Evolutionary conservation across 2,329 filamentous ascomycete species (phyloP), one percentile per base, ranked within the genome.

Genomic region (Fusarium ambrosium): DNA sequence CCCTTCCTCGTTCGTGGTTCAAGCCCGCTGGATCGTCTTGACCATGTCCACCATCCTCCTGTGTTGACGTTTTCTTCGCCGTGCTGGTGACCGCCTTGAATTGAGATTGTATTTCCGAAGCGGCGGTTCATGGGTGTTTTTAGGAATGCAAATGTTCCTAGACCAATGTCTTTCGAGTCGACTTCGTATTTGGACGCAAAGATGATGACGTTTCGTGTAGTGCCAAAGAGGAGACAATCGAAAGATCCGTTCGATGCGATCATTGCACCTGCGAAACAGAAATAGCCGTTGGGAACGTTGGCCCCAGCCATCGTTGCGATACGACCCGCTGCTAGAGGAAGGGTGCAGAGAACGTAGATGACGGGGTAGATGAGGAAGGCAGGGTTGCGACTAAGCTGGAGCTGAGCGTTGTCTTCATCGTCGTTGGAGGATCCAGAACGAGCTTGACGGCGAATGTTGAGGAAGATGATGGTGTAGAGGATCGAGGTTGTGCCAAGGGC

Each of bases 341-440:
- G 85, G 0, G 92, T 94, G 78, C 92, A 92, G n/a, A 92, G 76
- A 8, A 93, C 86, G 79, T 94, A 94, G 72, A 93, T 91, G 73
- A 92, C 78, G 0, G 92, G 92, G 70, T 94, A 94, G 9, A 92
- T 85, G 34, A 93, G 89, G 71, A 93, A 90, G 10, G 89, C 86
- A 6, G 86, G 86, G 69, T 88, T 86, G 69, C 83, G 84, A 24
- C 69, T 77, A 16, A 78, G 72, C 5, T 74, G 74, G 0, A 75
- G 71, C 8, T 72, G 68, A 8, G 69, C 56, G 8, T 62, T 60
- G 22, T 78, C 65, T 4, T 64, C 62, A 5, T 72, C 69, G 18
- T 72, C 72, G 8, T 66, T 64, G 3, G 68, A 62, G 0, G 71
- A 53, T 6, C 62, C 62, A 16, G 64, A 34, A 1, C 62, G 67